These are phyloP conservation scores for Agarophyton chilense DNA, from an alignment of 23 red algal genomes.

Conservation along the genomic window DNA sequence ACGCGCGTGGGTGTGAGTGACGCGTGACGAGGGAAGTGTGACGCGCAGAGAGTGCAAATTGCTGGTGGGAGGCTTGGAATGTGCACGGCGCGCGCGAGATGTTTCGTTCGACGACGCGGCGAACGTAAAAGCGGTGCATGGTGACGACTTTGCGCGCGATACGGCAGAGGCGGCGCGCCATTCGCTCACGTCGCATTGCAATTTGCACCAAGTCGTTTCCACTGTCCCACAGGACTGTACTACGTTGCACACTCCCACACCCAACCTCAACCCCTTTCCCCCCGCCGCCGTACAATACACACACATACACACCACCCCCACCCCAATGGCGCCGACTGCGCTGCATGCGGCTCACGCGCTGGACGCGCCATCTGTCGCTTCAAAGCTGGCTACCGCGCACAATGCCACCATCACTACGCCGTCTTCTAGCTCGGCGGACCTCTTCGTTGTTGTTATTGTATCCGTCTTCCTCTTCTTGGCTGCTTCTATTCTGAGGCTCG, in stretches of 20 bases:
- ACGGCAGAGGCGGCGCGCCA: background rate
- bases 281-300: no score
- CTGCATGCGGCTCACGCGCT: background rate
- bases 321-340: background rate
- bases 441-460: slow-evolving; percentile 42
- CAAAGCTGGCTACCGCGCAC: background rate
- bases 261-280: no score
- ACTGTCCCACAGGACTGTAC: no score
- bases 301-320: no score
- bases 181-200: background rate
- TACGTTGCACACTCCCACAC: no score
- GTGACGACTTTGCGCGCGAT: no score
- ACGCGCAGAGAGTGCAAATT: background rate
- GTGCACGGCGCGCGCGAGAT: background rate
- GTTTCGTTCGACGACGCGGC: background rate
- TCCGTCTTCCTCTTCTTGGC: slow-evolving; percentile 46
- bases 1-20: no score
- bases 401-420: slow-evolving; percentile 11
- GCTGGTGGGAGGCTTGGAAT: background rate
- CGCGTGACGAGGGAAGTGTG: background rate
- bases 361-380: background rate
- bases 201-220: no score
- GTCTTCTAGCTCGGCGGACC: slow-evolving; percentile 30
- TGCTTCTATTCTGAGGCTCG: slow-evolving; percentile 32
- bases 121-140: background rate